Conservation (phyloP, 2,329 filamentous ascomycete genomes). For the Penicillium sp. region DNA sequence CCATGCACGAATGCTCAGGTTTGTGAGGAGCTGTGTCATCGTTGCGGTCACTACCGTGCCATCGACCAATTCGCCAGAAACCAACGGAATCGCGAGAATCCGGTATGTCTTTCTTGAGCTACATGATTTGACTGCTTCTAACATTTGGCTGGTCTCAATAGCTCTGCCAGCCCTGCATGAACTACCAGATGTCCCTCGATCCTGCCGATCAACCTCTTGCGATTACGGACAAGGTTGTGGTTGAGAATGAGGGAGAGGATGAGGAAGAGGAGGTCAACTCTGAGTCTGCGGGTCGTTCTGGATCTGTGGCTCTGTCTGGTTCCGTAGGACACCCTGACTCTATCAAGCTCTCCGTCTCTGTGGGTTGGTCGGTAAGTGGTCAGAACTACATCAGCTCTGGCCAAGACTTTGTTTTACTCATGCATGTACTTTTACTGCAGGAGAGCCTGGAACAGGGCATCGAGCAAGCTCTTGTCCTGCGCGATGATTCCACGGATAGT, state of each 20-base stretch:
- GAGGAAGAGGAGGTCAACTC: not conserved
- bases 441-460: not conserved
- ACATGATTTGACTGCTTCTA: not conserved
- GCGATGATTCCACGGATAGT: not conserved
- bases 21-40: slow-evolving; percentile 2
- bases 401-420: not conserved
- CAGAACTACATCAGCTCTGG: not conserved
- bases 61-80: slow-evolving; percentile 7
- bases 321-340: not conserved
- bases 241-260: not conserved
- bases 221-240: not conserved
- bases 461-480: not conserved
- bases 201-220: not conserved
- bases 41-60: slow-evolving; percentile 2
- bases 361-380: not conserved
- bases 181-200: slow-evolving; percentile 11
- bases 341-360: not conserved
- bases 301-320: not conserved
- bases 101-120: not conserved
- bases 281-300: not conserved
- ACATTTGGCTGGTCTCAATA: not conserved
- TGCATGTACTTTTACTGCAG: not conserved
- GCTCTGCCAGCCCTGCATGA: slow-evolving; percentile 10
- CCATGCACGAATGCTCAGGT: slow-evolving; percentile 1
- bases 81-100: slow-evolving; percentile 3